Evolutionary conservation across 2,329 filamentous ascomycete genomes (phyloP).

Genomic region (Lachnellula arida): DNA sequence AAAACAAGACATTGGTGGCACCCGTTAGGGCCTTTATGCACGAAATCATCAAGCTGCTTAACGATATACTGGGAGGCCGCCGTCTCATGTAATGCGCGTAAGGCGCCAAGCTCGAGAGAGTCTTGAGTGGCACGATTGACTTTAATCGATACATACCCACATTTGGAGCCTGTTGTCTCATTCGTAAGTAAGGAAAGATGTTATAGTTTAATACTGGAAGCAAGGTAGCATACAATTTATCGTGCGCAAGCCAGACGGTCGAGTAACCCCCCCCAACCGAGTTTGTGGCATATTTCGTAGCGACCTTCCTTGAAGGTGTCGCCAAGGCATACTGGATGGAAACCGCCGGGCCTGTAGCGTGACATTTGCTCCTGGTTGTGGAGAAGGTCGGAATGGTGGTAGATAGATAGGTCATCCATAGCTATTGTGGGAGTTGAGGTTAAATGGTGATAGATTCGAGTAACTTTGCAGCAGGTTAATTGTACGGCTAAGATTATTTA

Average conservation of each 20-base stretch:
- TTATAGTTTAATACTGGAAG: neutral
- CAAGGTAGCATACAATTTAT: constrained; percentile 17
- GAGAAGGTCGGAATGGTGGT: constrained; percentile 23
- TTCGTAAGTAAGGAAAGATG: neutral
- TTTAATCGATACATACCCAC: constrained; percentile 10
- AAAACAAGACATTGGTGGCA: constrained; percentile 33
- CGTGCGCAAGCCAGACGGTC: constrained; percentile 41
- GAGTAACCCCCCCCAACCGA: constrained; percentile 38
- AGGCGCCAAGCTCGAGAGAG: neutral
- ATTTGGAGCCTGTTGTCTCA: neutral
- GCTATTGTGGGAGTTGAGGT: no score
- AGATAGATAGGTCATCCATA: constrained; percentile 22
- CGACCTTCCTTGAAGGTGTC: constrained; percentile 37
- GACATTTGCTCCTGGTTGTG: constrained; percentile 22
- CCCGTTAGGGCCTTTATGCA: constrained; percentile 33
- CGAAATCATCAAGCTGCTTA: constrained; percentile 31
- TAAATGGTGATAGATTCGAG: no score
- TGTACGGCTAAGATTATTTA: no score
- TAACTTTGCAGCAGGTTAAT: no score
- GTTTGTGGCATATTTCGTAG: constrained; percentile 40
- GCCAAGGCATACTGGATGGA: constrained; percentile 39
- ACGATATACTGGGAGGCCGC: constrained; percentile 26
- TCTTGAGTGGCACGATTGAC: constrained; percentile 1
- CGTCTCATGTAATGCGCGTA: constrained; percentile 3
- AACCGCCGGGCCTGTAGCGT: constrained; percentile 37